These are phyloP conservation scores for Stagonosporopsis tanaceti DNA, from an alignment of 2,329 filamentous ascomycete genomes.

Conservation along the genomic window DNA sequence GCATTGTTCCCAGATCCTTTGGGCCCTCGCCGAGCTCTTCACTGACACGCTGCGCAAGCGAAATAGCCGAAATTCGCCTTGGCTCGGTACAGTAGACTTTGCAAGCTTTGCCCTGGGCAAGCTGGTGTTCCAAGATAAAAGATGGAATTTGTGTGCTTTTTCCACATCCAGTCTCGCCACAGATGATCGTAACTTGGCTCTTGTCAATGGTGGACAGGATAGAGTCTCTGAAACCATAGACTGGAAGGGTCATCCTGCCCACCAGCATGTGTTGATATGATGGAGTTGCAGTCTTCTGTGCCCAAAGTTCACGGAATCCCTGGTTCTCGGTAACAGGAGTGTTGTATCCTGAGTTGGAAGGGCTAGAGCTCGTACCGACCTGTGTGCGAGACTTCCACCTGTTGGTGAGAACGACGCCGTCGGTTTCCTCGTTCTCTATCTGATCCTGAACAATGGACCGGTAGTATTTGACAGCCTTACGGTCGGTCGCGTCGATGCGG, in stretches of 20 bases:
- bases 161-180: constrained; percentile 94
- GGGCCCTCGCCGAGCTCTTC: constrained; percentile 90
- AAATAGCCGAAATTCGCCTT: constrained; percentile 93
- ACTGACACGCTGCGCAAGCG: constrained; percentile 88
- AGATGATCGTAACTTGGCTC: constrained; percentile 89
- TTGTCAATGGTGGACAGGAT: constrained; percentile 79
- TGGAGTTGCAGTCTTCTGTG: constrained; percentile 57
- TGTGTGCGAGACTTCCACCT: constrained; percentile 68
- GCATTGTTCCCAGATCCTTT: constrained; percentile 79
- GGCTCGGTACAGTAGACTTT: constrained; percentile 97
- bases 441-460: constrained; percentile 74
- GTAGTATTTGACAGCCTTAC: constrained; percentile 71
- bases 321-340: constrained; percentile 45
- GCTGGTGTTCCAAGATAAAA: constrained; percentile 88
- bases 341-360: constrained; percentile 42
- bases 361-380: constrained; percentile 33
- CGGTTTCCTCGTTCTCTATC: constrained; percentile 63
- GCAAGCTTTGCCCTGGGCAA: constrained; percentile 79
- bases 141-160: constrained; percentile 98
- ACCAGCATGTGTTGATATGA: constrained; percentile 81
- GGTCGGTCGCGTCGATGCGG: constrained; percentile 74
- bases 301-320: constrained; percentile 61
- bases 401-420: constrained; percentile 72
- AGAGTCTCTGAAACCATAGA: constrained; percentile 82
- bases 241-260: constrained; percentile 81